phyloP scores from a whole-genome alignment of 805 yeast species.

The Myxozyma neotropica region DNA sequence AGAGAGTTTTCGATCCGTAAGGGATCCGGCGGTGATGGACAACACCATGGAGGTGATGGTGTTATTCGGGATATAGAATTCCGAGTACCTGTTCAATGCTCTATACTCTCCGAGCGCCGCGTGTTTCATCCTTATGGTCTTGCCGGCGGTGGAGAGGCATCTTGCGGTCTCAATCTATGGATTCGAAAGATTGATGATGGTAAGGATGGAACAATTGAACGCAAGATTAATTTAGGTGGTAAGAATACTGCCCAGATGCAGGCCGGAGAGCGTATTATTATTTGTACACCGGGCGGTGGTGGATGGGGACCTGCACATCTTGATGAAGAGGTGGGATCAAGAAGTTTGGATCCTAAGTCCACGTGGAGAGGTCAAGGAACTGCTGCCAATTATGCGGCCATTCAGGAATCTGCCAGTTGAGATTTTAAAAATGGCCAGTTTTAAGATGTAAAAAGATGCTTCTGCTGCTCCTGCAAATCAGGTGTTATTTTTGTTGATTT shows the following conservation, averaged over 20 bases:
- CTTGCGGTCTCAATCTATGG: conserved; percentile 64
- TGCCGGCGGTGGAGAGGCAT: conserved; percentile 77
- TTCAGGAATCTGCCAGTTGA: conserved; percentile 26
- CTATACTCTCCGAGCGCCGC: conserved; percentile 84
- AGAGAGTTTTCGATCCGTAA: conserved; percentile 69
- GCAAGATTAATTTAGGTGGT: conserved; percentile 58
- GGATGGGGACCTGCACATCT: conserved; percentile 58
- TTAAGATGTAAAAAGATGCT: too few species aligned
- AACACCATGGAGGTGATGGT: conserved; percentile 79
- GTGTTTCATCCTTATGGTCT: conserved; percentile 84
- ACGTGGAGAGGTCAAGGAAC: conserved; percentile 34
- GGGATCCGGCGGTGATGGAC: conserved; percentile 81
- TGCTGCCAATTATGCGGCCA: conserved; percentile 21
- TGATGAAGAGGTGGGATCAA: conserved; percentile 12
- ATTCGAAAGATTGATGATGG: conserved; percentile 41
- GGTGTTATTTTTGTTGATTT: too few species aligned
- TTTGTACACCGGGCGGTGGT: conserved; percentile 85
- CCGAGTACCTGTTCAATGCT: conserved; percentile 65
- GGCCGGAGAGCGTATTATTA: conserved; percentile 66
- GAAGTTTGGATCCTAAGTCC: conserved; percentile 15
- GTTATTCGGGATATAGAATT: conserved; percentile 84
- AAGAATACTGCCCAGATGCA: conserved; percentile 61
- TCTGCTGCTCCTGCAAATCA: too few species aligned
- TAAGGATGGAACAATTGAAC: conserved; percentile 37
- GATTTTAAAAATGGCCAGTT: not conserved